Conservation (phyloP, 2,329 filamentous ascomycete species). For the Trichoderma breve region DNA sequence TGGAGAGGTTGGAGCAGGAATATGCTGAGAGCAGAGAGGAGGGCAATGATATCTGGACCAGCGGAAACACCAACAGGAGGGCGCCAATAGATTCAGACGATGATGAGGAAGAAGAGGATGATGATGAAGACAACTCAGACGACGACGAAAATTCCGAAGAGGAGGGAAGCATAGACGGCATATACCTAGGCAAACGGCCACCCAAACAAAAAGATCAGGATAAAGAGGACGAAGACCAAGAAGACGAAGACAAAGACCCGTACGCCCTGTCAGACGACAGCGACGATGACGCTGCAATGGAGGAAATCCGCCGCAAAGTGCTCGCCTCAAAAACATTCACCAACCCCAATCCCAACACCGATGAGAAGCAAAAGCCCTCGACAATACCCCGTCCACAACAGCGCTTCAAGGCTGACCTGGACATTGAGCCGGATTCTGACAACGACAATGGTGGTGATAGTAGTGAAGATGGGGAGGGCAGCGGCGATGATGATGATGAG, state of each 20-base stretch:
- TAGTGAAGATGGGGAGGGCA: conserved; percentile 60
- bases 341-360: conserved; percentile 47
- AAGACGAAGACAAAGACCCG: conserved; percentile 58
- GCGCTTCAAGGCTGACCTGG: conserved; percentile 56
- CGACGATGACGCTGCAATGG: conserved; percentile 84
- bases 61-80: conserved; percentile 79
- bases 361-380: conserved; percentile 56
- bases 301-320: conserved; percentile 84
- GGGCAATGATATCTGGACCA: conserved; percentile 81
- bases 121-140: conserved; percentile 45
- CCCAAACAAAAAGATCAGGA: conserved; percentile 22
- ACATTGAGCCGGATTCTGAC: conserved; percentile 58
- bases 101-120: conserved; percentile 50
- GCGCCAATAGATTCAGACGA: conserved; percentile 52
- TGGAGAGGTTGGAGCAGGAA: conserved; percentile 84
- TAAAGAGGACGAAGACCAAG: conserved; percentile 25
- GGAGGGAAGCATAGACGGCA: conserved; percentile 52
- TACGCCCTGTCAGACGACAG: conserved; percentile 76
- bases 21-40: conserved; percentile 76
- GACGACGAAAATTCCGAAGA: conserved; percentile 45
- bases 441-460: conserved; percentile 51
- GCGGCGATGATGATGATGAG: conserved; percentile 64
- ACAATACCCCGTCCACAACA: conserved; percentile 60
- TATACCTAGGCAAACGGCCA: conserved; percentile 59
- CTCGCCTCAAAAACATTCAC: conserved; percentile 86